A percentile compares a stretch with the other conserved stretches of the same genome.
phyloP scores from a whole-genome alignment of 228 moss, liverwort and hornwort species.

The Sphagnum fallax region DNA sequence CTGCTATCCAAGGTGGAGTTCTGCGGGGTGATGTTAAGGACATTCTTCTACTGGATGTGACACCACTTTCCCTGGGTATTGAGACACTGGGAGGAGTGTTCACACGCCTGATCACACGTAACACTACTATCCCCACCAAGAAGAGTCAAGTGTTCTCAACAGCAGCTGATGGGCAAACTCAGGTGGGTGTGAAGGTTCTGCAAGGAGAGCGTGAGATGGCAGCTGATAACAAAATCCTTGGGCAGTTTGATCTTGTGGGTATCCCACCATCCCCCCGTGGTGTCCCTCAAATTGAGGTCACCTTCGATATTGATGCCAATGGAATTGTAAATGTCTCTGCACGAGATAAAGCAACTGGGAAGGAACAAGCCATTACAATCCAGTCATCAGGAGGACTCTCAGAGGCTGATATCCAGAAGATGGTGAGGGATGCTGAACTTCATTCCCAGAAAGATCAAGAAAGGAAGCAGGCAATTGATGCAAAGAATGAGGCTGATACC shows the following conservation, averaged over 20 bases:
- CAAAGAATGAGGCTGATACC: constrained; percentile 71
- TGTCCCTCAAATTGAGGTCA: constrained; percentile 61
- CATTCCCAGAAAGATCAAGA: constrained; percentile 73
- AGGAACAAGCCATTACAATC: constrained; percentile 80
- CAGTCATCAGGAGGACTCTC: constrained; percentile 82
- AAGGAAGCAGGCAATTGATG: constrained; percentile 67
- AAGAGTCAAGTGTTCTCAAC: constrained; percentile 85
- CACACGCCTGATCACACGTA: constrained; percentile 43
- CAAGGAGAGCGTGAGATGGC: constrained; percentile 94
- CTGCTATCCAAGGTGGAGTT: constrained; percentile 51
- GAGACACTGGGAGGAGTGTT: constrained; percentile 54
- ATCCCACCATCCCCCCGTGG: constrained; percentile 76
- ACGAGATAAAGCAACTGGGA: constrained; percentile 70
- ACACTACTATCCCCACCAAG: constrained; percentile 59
- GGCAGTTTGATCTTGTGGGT: constrained; percentile 74
- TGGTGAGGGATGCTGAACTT: constrained; percentile 76
- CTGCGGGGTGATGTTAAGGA: constrained; percentile 55
- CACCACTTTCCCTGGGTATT: constrained; percentile 43
- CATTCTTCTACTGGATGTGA: constrained; percentile 49
- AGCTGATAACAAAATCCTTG: constrained; percentile 54
- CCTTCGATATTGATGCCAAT: constrained; percentile 74
- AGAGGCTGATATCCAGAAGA: constrained; percentile 64
- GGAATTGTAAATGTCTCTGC: constrained; percentile 88
- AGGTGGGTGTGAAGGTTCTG: constrained; percentile 78
- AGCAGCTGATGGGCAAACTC: constrained; percentile 78